phyloP scores from a whole-genome alignment of 2,329 filamentous ascomycete genomes.

The Fusarium sp. region DNA sequence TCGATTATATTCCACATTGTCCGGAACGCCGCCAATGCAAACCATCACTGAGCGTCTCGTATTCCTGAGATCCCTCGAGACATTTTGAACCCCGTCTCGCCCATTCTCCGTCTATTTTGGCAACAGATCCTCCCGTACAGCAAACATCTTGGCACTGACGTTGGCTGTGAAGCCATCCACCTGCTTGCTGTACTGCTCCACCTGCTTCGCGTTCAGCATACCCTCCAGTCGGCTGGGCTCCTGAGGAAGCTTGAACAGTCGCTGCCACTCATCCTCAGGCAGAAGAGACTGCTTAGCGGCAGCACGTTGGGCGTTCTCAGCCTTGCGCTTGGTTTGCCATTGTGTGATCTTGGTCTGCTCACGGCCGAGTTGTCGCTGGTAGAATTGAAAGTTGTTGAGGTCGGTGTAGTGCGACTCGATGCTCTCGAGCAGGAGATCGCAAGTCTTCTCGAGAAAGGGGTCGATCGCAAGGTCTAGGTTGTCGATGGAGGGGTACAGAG shows the following conservation, averaged over 20 bases:
- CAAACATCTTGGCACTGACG: conserved; percentile 98
- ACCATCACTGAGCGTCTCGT: conserved; percentile 54
- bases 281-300: conserved; percentile 90
- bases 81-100: conserved; percentile 43
- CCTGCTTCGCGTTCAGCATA: conserved; percentile 94
- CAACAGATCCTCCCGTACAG: conserved; percentile 81
- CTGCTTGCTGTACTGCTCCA: conserved; percentile 98
- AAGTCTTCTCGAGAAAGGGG: conserved; percentile 98
- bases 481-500: conserved; percentile 90
- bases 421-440: conserved; percentile 94
- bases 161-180: conserved; percentile 95
- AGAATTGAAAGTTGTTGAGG: conserved; percentile 98
- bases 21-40: conserved; percentile 62
- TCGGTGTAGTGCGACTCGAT: conserved; percentile 99
- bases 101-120: conserved; percentile 62
- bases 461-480: conserved; percentile 94
- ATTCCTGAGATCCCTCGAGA: conserved; percentile 49
- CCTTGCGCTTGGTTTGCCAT: conserved; percentile 97
- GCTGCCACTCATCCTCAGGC: conserved; percentile 98
- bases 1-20: conserved; percentile 58
- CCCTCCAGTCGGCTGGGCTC: conserved; percentile 94
- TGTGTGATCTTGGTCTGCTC: conserved; percentile 97
- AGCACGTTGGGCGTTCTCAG: conserved; percentile 88
- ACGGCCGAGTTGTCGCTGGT: conserved; percentile 91
- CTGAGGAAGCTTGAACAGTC: conserved; percentile 96